phyloP scores from a whole-genome alignment of 768 basidiomycete species.

The Tephrocybe rancida region DNA sequence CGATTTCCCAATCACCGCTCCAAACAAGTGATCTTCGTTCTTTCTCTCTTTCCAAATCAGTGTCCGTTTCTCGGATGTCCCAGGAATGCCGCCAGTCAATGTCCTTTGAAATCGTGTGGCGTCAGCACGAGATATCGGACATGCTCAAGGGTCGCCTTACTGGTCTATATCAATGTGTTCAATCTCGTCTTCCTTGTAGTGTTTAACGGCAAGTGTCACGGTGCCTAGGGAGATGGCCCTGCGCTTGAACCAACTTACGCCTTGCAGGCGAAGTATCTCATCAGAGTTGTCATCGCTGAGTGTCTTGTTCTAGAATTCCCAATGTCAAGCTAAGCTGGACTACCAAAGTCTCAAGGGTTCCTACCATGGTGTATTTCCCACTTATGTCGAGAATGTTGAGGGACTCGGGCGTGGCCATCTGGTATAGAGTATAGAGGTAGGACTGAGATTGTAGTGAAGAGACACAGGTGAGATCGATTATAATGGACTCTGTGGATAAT shows the following conservation, averaged over 20 bases:
- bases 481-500: constrained; percentile 2
- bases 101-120: constrained; percentile 22
- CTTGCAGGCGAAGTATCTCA: constrained; percentile 67
- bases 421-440: constrained; percentile 6
- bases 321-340: neutral
- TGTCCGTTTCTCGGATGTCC: constrained; percentile 56
- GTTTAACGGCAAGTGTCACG: constrained; percentile 63
- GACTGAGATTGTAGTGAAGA: neutral
- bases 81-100: constrained; percentile 62
- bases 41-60: constrained; percentile 56
- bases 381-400: constrained; percentile 62
- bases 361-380: constrained; percentile 67
- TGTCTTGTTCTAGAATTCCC: constrained; percentile 57
- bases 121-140: neutral
- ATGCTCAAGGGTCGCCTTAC: constrained; percentile 1
- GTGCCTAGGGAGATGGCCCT: constrained; percentile 59
- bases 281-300: constrained; percentile 61
- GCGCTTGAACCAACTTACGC: constrained; percentile 73
- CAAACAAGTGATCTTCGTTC: constrained; percentile 66
- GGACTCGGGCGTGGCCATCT: constrained; percentile 71
- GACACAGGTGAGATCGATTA: neutral
- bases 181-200: constrained; percentile 60
- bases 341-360: neutral
- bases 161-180: constrained; percentile 75
- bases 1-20: constrained; percentile 54